These are phyloP conservation scores for Ogataea trehalophila DNA, from an alignment of 805 yeast species.

Conservation along the genomic window DNA sequence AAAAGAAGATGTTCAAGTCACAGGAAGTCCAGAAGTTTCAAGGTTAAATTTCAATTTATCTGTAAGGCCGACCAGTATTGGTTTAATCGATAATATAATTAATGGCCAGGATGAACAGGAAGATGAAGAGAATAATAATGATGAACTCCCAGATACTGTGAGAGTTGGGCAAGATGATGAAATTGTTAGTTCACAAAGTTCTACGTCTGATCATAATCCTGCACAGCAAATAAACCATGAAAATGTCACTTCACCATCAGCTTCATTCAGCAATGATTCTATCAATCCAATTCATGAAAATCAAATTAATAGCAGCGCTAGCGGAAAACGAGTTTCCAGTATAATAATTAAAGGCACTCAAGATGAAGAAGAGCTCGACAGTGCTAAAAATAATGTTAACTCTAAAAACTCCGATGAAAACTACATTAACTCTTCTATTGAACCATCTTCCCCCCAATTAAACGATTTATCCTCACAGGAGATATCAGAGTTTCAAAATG, in stretches of 20 bases:
- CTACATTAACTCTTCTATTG: not conserved
- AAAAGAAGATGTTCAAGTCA: constrained; percentile 18
- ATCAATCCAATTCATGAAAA: no score
- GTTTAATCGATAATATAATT: not conserved
- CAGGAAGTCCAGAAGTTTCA: constrained; percentile 18
- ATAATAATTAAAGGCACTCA: not conserved
- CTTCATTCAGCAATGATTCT: not conserved
- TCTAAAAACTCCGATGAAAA: not conserved
- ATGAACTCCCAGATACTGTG: not conserved
- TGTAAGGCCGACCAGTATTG: not conserved
- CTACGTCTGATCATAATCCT: not conserved
- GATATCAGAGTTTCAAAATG: not conserved
- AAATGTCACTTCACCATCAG: not conserved
- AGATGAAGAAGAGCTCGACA: not conserved
- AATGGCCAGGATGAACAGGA: constrained; percentile 10
- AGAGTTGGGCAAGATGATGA: constrained; percentile 2
- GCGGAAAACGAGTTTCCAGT: not conserved
- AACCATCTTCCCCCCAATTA: not conserved
- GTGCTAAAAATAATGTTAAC: not conserved
- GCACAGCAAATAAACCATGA: not conserved
- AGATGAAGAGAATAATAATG: constrained; percentile 6
- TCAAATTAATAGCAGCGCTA: no score
- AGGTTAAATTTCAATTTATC: not conserved
- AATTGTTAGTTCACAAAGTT: constrained; percentile 15
- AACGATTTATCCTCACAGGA: not conserved